A percentile compares a stretch with the other conserved stretches of the same genome.
Evolutionary conservation across 208 protist species (phyloP).

Genomic region (Leishmania lainsoni): DNA sequence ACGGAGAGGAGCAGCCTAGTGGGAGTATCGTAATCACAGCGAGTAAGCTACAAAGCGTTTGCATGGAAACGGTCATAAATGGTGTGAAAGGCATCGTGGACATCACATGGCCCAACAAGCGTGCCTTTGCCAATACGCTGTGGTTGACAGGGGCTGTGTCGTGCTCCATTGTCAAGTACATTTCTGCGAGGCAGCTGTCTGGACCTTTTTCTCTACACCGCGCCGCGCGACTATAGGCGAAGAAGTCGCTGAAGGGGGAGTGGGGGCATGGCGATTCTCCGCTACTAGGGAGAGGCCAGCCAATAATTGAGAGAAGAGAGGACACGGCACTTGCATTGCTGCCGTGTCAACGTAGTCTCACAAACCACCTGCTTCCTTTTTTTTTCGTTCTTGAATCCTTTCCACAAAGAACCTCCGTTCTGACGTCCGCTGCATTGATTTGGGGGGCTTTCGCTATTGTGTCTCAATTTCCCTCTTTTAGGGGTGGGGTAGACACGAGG

Average conservation of each 20-base stretch:
- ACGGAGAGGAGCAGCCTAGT: not conserved
- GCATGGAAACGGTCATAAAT: not conserved
- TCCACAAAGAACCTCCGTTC: not conserved
- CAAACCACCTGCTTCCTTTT: not conserved
- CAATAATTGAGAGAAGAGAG: not conserved
- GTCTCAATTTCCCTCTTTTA: not conserved
- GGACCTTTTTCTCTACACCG: not conserved
- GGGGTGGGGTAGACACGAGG: not conserved
- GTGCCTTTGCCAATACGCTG: not conserved
- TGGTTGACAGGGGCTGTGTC: not conserved
- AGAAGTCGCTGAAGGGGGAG: not conserved
- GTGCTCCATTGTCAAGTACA: not conserved
- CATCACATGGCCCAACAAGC: not conserved
- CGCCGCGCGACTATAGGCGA: not conserved
- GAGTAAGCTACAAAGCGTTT: not conserved
- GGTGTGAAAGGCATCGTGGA: not conserved
- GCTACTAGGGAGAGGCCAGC: not conserved
- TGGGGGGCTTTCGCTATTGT: not conserved
- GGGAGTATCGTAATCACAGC: not conserved
- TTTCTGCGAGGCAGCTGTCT: not conserved
- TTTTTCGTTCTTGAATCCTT: not conserved
- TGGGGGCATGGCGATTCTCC: not conserved
- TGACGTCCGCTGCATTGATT: not conserved
- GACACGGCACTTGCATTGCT: not conserved
- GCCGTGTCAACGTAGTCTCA: not conserved